phyloP scores from a whole-genome alignment of 2,329 filamentous ascomycete species.

The Nigrograna mackinnonii region DNA sequence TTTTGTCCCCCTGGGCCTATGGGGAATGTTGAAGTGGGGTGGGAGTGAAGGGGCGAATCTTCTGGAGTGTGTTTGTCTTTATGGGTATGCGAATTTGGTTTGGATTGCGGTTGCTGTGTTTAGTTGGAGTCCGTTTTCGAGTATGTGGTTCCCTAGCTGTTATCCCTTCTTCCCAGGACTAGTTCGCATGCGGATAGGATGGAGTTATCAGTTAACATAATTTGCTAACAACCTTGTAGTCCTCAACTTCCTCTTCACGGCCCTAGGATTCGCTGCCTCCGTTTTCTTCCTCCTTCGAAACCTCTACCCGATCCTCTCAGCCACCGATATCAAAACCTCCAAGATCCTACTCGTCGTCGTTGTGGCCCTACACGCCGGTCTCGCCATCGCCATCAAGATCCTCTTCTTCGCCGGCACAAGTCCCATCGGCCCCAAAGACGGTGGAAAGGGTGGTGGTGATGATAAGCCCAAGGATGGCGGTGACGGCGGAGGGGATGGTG shows the following conservation, averaged over 20 bases:
- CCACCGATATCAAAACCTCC: slow-evolving; percentile 89
- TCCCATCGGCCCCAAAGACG: slow-evolving; percentile 33
- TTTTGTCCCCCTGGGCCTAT: slow-evolving; percentile 80
- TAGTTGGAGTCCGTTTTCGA: slow-evolving; percentile 82
- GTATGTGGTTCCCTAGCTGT: slow-evolving; percentile 35
- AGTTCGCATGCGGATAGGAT: too few relatives aligned
- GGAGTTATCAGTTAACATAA: not conserved
- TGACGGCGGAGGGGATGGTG: slow-evolving; percentile 23
- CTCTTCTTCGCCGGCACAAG: slow-evolving; percentile 80
- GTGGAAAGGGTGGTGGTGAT: slow-evolving; percentile 6
- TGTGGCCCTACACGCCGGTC: slow-evolving; percentile 81
- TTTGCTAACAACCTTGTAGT: slow-evolving; percentile 39
- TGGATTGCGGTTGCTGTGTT: slow-evolving; percentile 95
- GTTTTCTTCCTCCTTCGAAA: slow-evolving; percentile 44
- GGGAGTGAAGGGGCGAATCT: slow-evolving; percentile 91
- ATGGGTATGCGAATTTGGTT: slow-evolving; percentile 94
- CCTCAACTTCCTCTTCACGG: slow-evolving; percentile 94
- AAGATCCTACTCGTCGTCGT: slow-evolving; percentile 86
- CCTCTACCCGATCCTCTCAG: slow-evolving; percentile 77
- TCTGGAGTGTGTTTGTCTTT: slow-evolving; percentile 92
- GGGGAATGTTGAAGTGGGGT: slow-evolving; percentile 91
- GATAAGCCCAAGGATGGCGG: slow-evolving; percentile 13
- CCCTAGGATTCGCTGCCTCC: slow-evolving; percentile 54
- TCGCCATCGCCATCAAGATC: slow-evolving; percentile 93
- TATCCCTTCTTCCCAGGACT: not conserved